Conservation (phyloP, 1,139 yeast species). For the Komagataea norvegica region DNA sequence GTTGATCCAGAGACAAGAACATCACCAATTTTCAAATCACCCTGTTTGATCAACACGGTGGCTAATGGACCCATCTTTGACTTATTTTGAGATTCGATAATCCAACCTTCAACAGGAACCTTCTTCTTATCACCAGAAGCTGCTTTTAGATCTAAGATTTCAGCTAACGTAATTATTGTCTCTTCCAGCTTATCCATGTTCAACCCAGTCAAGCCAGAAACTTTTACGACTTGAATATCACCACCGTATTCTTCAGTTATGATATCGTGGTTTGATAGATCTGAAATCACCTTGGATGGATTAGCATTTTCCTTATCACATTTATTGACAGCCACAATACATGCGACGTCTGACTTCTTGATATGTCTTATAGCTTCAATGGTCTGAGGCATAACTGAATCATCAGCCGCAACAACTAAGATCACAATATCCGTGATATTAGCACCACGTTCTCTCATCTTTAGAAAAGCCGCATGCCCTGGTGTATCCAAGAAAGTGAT, state of each 20-base stretch:
- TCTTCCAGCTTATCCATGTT: slow-evolving; percentile 90
- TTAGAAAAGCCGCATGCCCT: slow-evolving; percentile 95
- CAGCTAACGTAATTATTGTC: slow-evolving; percentile 81
- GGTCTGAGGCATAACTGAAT: slow-evolving; percentile 97
- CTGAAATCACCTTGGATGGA: slow-evolving; percentile 64
- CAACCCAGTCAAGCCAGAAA: slow-evolving; percentile 80
- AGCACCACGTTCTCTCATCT: slow-evolving; percentile 97
- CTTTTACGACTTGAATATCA: slow-evolving; percentile 83
- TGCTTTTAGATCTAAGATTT: slow-evolving; percentile 72
- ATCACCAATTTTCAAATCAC: slow-evolving; percentile 66
- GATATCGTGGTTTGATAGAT: slow-evolving; percentile 70
- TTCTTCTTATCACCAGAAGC: slow-evolving; percentile 30
- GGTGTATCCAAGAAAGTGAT: slow-evolving; percentile 96
- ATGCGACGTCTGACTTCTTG: slow-evolving; percentile 39
- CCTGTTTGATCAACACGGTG: slow-evolving; percentile 76
- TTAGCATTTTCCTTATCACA: slow-evolving; percentile 80
- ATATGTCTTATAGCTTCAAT: slow-evolving; percentile 94
- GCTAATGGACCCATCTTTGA: slow-evolving; percentile 86
- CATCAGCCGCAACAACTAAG: slow-evolving; percentile 96
- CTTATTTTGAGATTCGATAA: slow-evolving; percentile 78
- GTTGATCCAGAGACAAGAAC: slow-evolving; percentile 80
- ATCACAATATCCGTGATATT: slow-evolving; percentile 88
- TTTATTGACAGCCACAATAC: slow-evolving; percentile 89
- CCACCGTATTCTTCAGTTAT: slow-evolving; percentile 95
- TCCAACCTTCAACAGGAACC: slow-evolving; percentile 74